Percentiles rank a stretch among this genome's conserved stretches.
These are phyloP conservation scores for Solanum dulcamara DNA, from an alignment of 257 asterid genomes.

Conservation along the genomic window DNA sequence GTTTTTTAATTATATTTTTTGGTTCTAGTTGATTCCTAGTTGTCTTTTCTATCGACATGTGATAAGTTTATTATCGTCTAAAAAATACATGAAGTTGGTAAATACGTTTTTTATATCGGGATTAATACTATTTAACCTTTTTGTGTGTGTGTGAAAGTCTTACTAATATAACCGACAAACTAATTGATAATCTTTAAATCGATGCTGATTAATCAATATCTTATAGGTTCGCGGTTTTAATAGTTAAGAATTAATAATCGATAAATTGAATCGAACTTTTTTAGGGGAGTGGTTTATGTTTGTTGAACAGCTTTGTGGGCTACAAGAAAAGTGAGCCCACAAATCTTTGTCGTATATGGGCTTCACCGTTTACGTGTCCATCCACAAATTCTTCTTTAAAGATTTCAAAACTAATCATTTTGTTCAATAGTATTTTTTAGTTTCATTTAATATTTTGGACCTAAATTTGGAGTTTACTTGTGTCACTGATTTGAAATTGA, in stretches of 20 bases:
- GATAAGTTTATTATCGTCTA: background rate
- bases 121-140: background rate
- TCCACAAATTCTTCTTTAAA: background rate
- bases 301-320: background rate
- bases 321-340: background rate
- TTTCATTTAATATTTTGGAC: background rate
- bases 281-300: background rate
- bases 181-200: background rate
- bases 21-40: too few relatives aligned
- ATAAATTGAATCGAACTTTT: background rate
- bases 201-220: background rate
- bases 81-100: background rate
- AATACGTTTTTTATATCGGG: background rate
- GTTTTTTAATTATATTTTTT: too few relatives aligned
- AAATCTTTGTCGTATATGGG: background rate
- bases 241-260: background rate
- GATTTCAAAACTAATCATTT: background rate
- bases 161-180: background rate
- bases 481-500: background rate
- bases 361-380: background rate
- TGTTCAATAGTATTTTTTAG: background rate
- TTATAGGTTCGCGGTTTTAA: accelerated
- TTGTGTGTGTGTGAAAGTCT: accelerated
- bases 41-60: background rate
- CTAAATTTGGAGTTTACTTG: background rate